A percentile compares a stretch with the other conserved stretches of the same genome.
phyloP scores from a whole-genome alignment of 306 rosid species.

The Sphenostylis stenocarpa region DNA sequence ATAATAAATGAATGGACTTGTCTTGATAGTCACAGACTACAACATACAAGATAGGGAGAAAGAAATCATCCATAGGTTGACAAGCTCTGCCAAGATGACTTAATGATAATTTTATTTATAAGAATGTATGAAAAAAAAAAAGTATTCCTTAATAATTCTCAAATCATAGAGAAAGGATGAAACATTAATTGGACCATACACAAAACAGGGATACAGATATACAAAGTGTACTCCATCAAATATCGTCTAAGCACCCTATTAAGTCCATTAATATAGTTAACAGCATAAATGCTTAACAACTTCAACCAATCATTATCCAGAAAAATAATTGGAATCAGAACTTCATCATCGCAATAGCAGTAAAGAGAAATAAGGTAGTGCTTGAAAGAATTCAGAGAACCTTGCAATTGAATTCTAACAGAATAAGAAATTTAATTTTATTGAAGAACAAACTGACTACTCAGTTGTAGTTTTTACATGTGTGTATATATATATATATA shows the following conservation, averaged over 20 bases:
- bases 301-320: background rate
- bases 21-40: constrained; percentile 4
- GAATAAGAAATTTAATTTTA: too few species aligned
- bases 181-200: background rate
- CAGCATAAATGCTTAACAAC: background rate
- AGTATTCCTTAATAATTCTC: background rate
- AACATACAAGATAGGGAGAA: constrained; percentile 4
- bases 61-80: constrained; percentile 4
- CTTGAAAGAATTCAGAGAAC: too few species aligned
- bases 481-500: too few species aligned
- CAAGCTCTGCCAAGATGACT: constrained; percentile 7
- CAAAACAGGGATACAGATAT: background rate
- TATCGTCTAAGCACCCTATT: background rate
- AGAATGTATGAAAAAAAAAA: background rate
- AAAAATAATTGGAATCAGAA: background rate
- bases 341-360: background rate
- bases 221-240: background rate
- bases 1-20: constrained; percentile 16
- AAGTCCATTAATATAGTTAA: background rate
- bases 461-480: too few species aligned
- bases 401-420: too few species aligned
- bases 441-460: too few species aligned
- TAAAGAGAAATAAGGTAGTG: background rate
- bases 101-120: constrained; percentile 4
- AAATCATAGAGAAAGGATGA: background rate